Percentiles rank a stretch among this genome's conserved stretches.
These are phyloP conservation scores for Lenzites betulinus DNA, from an alignment of 768 basidiomycete genomes.

Conservation along the genomic window DNA sequence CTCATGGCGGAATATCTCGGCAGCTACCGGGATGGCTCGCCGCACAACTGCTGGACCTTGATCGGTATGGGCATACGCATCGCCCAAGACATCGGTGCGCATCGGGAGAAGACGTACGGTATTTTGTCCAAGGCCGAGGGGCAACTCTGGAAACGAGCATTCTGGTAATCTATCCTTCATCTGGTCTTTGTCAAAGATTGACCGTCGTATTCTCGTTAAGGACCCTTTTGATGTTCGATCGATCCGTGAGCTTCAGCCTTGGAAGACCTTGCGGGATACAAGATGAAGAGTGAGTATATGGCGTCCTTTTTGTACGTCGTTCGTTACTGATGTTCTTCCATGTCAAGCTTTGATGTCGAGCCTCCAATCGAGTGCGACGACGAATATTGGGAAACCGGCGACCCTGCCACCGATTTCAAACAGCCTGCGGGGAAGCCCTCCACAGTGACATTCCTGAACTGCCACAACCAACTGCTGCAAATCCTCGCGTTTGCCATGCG, in stretches of 20 bases:
- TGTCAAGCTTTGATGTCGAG: conserved; percentile 67
- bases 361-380: conserved; percentile 66
- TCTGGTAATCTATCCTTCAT: conserved; percentile 49
- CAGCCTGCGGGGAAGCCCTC: conserved; percentile 65
- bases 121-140: conserved; percentile 51
- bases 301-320: neutral
- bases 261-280: conserved; percentile 68
- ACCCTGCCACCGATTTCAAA: conserved; percentile 54
- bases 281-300: conserved; percentile 62
- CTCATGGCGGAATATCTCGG: conserved; percentile 15
- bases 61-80: conserved; percentile 51
- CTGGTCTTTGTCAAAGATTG: neutral
- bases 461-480: conserved; percentile 56
- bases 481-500: conserved; percentile 62
- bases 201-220: conserved; percentile 27
- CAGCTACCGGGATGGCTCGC: neutral
- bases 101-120: conserved; percentile 61
- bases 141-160: conserved; percentile 78
- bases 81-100: conserved; percentile 72
- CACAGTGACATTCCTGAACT: conserved; percentile 55
- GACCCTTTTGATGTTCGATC: conserved; percentile 47
- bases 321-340: neutral
- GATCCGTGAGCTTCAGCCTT: conserved; percentile 45
- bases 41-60: conserved; percentile 16
- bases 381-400: conserved; percentile 66